Percentiles rank a stretch among this genome's conserved stretches.
Evolutionary conservation across 2,329 filamentous ascomycete species (phyloP).

Genomic region (Alternaria dauci): DNA sequence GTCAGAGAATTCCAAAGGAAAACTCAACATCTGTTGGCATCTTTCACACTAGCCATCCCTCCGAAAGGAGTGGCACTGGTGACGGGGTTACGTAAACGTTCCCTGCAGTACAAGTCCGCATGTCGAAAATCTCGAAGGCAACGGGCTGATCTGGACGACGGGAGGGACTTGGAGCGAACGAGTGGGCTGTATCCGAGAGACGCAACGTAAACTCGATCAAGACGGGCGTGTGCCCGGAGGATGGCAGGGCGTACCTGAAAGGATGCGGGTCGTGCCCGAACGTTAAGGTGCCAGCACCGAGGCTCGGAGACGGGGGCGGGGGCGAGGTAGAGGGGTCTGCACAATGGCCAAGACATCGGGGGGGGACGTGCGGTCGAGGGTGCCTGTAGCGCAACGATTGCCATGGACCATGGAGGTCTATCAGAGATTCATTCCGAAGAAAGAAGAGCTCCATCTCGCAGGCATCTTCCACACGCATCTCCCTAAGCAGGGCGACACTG

Average conservation of each 20-base stretch:
- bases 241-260: conserved; percentile 21
- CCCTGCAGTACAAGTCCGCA: conserved; percentile 31
- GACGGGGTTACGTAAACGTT: conserved; percentile 27
- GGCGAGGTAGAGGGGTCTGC: conserved; percentile 13
- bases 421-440: conserved; percentile 20
- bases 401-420: conserved; percentile 35
- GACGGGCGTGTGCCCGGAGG: conserved; percentile 11
- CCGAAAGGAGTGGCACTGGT: conserved; percentile 30
- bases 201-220: conserved; percentile 11
- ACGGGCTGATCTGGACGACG: background rate
- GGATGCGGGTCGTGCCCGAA: conserved; percentile 14
- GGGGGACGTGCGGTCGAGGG: conserved; percentile 24
- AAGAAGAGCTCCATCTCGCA: conserved; percentile 28
- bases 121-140: background rate
- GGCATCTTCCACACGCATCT: conserved; percentile 37
- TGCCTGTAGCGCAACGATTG: conserved; percentile 28
- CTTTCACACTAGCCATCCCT: conserved; percentile 32
- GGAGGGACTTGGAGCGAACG: background rate
- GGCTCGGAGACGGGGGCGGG: conserved; percentile 1
- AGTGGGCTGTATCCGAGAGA: conserved; percentile 12
- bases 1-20: conserved; percentile 23
- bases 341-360: conserved; percentile 22
- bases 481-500: conserved; percentile 35
- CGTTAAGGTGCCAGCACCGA: conserved; percentile 8
- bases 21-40: conserved; percentile 40